phyloP scores from a whole-genome alignment of 768 basidiomycete genomes.

The Asterophora parasitica region DNA sequence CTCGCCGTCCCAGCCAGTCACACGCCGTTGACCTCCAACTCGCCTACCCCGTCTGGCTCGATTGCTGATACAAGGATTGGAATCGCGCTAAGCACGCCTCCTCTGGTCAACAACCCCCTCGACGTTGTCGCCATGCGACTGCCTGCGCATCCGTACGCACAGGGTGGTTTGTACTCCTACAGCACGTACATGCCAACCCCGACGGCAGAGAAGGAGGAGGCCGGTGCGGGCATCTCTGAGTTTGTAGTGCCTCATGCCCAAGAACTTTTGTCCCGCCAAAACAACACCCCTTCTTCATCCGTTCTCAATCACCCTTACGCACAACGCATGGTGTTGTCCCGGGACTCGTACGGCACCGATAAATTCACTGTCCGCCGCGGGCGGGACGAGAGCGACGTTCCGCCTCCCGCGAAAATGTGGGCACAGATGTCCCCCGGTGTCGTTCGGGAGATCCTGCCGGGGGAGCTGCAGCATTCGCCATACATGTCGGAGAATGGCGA shows the following conservation, averaged over 20 bases:
- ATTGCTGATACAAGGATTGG: conserved; percentile 25
- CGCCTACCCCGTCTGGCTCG: conserved; percentile 25
- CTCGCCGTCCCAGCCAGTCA: conserved; percentile 23
- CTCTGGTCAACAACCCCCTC: conserved; percentile 17
- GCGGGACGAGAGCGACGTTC: conserved; percentile 34
- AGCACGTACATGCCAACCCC: conserved; percentile 11
- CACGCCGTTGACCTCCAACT: conserved; percentile 5
- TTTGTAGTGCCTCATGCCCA: conserved; percentile 30
- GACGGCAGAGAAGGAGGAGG: conserved; percentile 15
- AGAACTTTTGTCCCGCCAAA: conserved; percentile 27
- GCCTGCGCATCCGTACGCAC: conserved; percentile 47
- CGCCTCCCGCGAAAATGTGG: conserved; percentile 47
- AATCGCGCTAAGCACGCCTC: conserved; percentile 34
- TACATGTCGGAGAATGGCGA: conserved; percentile 26
- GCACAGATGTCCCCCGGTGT: conserved; percentile 41
- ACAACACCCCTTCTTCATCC: conserved; percentile 32
- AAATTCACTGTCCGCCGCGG: conserved; percentile 25
- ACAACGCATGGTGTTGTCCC: conserved; percentile 20
- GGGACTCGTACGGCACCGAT: conserved; percentile 31
- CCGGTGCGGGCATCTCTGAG: conserved; percentile 14
- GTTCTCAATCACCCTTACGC: conserved; percentile 43
- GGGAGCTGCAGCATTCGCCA: conserved; percentile 46
- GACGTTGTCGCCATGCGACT: conserved; percentile 30
- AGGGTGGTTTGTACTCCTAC: conserved; percentile 31
- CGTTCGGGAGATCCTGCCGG: conserved; percentile 40